These are phyloP conservation scores for Mycena galopus DNA, from an alignment of 768 basidiomycete genomes.

Conservation along the genomic window DNA sequence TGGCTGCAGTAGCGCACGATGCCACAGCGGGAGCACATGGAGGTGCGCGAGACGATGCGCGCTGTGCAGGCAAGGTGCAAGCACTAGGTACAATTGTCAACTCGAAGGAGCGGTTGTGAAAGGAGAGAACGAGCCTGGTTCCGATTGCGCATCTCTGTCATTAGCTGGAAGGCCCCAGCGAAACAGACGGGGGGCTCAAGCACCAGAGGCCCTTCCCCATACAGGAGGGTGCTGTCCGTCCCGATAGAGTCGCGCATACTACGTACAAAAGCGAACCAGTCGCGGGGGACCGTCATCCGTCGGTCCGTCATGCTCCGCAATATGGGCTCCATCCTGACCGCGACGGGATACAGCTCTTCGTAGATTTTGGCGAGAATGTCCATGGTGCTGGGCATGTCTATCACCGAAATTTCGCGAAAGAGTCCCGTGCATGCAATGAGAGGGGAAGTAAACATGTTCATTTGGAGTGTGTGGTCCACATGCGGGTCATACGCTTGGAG, in stretches of 20 bases:
- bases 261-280: slow-evolving; percentile 19
- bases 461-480: slow-evolving; percentile 1
- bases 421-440: slow-evolving; percentile 17
- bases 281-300: slow-evolving; percentile 11
- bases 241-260: slow-evolving; percentile 3
- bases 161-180: slow-evolving; percentile 1
- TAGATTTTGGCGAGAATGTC: slow-evolving; percentile 4
- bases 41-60: slow-evolving; percentile 1
- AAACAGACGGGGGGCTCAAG: neutral
- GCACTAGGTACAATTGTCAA: neutral
- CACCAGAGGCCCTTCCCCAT: neutral
- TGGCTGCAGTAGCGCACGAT: slow-evolving; percentile 23
- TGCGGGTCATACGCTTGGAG: slow-evolving; percentile 10
- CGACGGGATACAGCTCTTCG: slow-evolving; percentile 14
- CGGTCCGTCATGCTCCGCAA: neutral
- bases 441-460: slow-evolving; percentile 10
- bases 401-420: neutral
- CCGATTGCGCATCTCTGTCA: slow-evolving; percentile 22
- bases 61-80: slow-evolving; percentile 11
- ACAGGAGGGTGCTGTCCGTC: slow-evolving; percentile 13
- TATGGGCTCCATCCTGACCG: slow-evolving; percentile 8
- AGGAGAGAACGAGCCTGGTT: slow-evolving; percentile 17
- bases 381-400: slow-evolving; percentile 12
- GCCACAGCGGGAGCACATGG: slow-evolving; percentile 14
- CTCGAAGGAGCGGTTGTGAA: neutral